Evolutionary conservation across 1,284 basidiomycete species (phyloP).

Genomic region (Microbotryum lychnidis-dioicae): DNA sequence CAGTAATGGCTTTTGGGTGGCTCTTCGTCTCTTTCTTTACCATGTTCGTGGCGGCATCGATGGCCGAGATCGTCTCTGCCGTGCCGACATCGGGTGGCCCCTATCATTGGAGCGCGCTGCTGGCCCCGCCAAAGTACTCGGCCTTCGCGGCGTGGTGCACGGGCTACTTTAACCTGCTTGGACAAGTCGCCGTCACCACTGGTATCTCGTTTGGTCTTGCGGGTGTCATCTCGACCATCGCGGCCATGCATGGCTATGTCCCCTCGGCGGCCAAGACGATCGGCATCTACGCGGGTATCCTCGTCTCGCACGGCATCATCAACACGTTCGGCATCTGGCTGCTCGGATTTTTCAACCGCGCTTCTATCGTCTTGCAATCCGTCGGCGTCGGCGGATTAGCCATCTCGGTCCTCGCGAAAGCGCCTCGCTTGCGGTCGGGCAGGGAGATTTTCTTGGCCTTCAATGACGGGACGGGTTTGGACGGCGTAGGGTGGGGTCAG

Average conservation of each 20-base stretch:
- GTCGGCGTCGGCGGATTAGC: conserved; percentile 58
- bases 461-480: conserved; percentile 55
- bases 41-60: conserved; percentile 30
- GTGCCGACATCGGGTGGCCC: conserved; percentile 62
- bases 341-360: conserved; percentile 58
- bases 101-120: conserved; percentile 16
- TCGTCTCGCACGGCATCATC: conserved; percentile 57
- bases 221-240: conserved; percentile 57
- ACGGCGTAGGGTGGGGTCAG: conserved; percentile 55
- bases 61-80: conserved; percentile 42
- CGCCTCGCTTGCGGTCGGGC: conserved; percentile 58
- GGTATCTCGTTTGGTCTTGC: conserved; percentile 52
- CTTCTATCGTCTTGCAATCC: conserved; percentile 64
- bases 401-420: conserved; percentile 56
- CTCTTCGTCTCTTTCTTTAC: conserved; percentile 47
- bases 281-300: conserved; percentile 62
- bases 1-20: conserved; percentile 46
- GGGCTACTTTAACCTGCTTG: conserved; percentile 54
- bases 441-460: conserved; percentile 62
- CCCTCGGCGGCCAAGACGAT: conserved; percentile 54
- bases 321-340: conserved; percentile 61
- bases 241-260: conserved; percentile 52
- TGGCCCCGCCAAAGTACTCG: conserved; percentile 15
- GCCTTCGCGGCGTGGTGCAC: conserved; percentile 29
- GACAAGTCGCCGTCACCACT: conserved; percentile 59